Conservation (phyloP, 2,329 filamentous ascomycete species). For the Bipolaris cookei region DNA sequence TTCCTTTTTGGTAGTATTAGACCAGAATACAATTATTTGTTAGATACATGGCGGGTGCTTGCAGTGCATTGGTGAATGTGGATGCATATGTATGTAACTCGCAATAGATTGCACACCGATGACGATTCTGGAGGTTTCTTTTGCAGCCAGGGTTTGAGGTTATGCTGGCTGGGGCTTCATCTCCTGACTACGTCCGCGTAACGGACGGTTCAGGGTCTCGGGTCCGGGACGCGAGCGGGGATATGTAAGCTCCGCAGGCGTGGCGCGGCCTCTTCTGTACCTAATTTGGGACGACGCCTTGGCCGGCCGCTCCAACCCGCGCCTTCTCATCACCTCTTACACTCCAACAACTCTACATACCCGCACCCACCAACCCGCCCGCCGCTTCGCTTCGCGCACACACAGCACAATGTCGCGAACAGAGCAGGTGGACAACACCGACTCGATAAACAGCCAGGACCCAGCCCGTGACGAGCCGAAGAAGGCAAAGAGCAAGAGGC, state of each 20-base stretch:
- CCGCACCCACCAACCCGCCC: conserved; percentile 24
- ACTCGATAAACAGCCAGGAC: conserved; percentile 54
- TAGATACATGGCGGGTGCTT: neutral
- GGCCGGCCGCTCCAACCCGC: conserved; percentile 33
- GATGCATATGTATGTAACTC: neutral
- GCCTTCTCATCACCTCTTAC: conserved; percentile 19
- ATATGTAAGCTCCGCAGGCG: conserved; percentile 26
- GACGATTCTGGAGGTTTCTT: neutral
- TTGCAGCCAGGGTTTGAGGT: neutral
- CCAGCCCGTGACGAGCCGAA: conserved; percentile 51
- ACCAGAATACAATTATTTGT: conserved; percentile 15
- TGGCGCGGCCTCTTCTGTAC: conserved; percentile 31
- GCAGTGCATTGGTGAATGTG: too few species aligned
- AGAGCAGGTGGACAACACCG: conserved; percentile 51
- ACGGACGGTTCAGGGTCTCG: conserved; percentile 19
- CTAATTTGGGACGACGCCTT: conserved; percentile 34
- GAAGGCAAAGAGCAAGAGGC: conserved; percentile 87
- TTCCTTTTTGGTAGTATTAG: conserved; percentile 16
- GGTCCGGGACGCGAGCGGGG: conserved; percentile 18
- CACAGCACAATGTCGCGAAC: conserved; percentile 54
- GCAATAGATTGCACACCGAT: too few species aligned
- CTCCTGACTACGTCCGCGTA: neutral
- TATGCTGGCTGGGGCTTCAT: neutral
- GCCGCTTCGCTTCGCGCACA: conserved; percentile 41
- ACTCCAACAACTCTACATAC: conserved; percentile 8